Conservation (phyloP, 176 grass and related monocot genomes). For the Bromus sterilis region DNA sequence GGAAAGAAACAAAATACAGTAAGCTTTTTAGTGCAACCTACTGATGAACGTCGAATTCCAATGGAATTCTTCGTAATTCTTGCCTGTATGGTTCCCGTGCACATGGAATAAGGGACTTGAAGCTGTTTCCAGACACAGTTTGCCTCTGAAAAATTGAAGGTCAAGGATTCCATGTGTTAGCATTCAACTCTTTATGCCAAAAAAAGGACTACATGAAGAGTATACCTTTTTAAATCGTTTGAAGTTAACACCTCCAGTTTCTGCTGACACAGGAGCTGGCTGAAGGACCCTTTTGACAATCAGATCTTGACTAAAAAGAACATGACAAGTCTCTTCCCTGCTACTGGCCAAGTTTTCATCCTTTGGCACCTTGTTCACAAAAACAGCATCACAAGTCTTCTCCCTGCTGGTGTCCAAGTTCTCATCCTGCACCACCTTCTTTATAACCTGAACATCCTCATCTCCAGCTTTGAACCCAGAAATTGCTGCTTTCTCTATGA, state of each 20-base stretch:
- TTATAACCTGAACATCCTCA: conserved; percentile 39
- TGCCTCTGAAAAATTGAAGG: conserved; percentile 49
- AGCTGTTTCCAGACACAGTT: conserved; percentile 83
- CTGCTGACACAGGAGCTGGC: conserved; percentile 19
- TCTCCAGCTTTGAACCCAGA: conserved; percentile 13
- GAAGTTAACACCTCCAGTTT: conserved; percentile 57
- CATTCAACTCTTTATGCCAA: conserved; percentile 11
- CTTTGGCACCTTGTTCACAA: conserved; percentile 39
- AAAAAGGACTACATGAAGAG: conserved; percentile 17
- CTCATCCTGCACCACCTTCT: conserved; percentile 41
- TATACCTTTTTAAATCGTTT: conserved; percentile 88
- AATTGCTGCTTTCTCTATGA: conserved; percentile 42
- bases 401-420: conserved; percentile 41
- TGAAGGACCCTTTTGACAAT: conserved; percentile 38
- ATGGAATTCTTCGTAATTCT: conserved; percentile 3
- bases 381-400: conserved; percentile 65
- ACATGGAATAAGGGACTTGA: conserved; percentile 76
- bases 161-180: neutral
- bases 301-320: conserved; percentile 71
- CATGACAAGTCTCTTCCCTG: conserved; percentile 67
- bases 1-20: conserved; percentile 5
- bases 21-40: neutral
- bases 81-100: conserved; percentile 73
- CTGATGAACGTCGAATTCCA: neutral
- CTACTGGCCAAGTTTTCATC: conserved; percentile 41